These are phyloP conservation scores for Meira nashicola DNA, from an alignment of 1,284 basidiomycete species.

Conservation along the genomic window DNA sequence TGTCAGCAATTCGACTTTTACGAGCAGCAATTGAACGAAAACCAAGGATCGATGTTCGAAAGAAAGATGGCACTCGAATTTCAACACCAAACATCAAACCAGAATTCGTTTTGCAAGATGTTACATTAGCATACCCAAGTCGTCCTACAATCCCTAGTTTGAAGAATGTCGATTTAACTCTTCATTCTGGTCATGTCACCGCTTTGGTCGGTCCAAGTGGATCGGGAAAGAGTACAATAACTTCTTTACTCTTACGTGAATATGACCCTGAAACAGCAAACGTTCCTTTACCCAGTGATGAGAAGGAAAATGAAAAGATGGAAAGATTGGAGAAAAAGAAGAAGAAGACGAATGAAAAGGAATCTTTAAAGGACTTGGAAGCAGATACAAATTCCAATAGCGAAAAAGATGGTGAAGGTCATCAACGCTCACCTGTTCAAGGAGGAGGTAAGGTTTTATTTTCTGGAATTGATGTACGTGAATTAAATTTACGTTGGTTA, in stretches of 20 bases:
- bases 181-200: constrained; percentile 45
- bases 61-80: constrained; percentile 18
- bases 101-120: constrained; percentile 30
- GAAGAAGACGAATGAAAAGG: background rate
- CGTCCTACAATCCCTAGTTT: constrained; percentile 39
- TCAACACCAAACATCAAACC: background rate
- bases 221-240: constrained; percentile 55
- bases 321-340: constrained; percentile 7
- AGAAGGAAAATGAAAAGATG: constrained; percentile 2
- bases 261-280: constrained; percentile 54
- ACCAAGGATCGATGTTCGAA: constrained; percentile 46
- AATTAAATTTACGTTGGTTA: constrained; percentile 54
- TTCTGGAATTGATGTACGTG: constrained; percentile 49
- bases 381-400: too few species aligned
- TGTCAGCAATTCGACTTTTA: constrained; percentile 32
- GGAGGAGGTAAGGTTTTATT: constrained; percentile 43
- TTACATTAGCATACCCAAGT: constrained; percentile 48
- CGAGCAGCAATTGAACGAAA: constrained; percentile 40
- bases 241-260: constrained; percentile 53
- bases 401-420: constrained; percentile 16
- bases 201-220: constrained; percentile 52
- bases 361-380: background rate
- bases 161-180: constrained; percentile 30
- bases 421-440: background rate
- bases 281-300: constrained; percentile 10